Base-by-base conservation (phyloP, 495 filamentous ascomycete species). In the Rhypophila decipiens region DNA sequence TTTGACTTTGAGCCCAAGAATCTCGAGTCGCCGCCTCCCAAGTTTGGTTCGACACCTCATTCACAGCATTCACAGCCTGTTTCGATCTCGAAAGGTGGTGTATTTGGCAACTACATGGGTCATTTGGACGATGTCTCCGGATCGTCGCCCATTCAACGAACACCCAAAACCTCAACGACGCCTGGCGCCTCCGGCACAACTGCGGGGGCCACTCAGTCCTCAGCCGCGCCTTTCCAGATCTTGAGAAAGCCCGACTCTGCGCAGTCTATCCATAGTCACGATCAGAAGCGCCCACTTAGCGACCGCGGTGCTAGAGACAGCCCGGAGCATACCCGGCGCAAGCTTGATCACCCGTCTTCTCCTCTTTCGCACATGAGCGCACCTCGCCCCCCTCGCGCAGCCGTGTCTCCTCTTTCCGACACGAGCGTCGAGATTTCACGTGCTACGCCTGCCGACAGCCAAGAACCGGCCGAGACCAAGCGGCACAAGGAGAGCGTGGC, bases 401-500 rank as follows among this genome's bases (percentile, higher is more conserved):
- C 18, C 41, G 39, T 50, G 15, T 55, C 59, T 31, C 58, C 58
- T 4, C 21, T 49, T 5, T 51, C 56, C 2, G 55, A 52, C 29
- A 27, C 47, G 5, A 33, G 36, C 35, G 47, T 42, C 15, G 50
- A 47, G 19, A 36, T 52, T 22, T 15, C 46, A 35, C 39, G 42
- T 9, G 10, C 33, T 31, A 21, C 29, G 2, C 13, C 10, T 4
- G 37, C 23, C 19, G 29, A 51, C 2, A 23, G 31, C 17, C 17
- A 23, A 1, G 39, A 24, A 15, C 20, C 15, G 4, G 27, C 24
- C n/a, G 44, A 52, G 24, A 39, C 27, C 27, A 56, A 71, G 1
- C 70, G 68, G 27, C 66, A 75, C 42, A 77, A 72, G 23, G 81
- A 85, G 60, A 86, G 79, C 24, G 86, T 94, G 4, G 71, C 83